phyloP scores from a whole-genome alignment of 2,329 filamentous ascomycete genomes.

The Penicillium sp. region DNA sequence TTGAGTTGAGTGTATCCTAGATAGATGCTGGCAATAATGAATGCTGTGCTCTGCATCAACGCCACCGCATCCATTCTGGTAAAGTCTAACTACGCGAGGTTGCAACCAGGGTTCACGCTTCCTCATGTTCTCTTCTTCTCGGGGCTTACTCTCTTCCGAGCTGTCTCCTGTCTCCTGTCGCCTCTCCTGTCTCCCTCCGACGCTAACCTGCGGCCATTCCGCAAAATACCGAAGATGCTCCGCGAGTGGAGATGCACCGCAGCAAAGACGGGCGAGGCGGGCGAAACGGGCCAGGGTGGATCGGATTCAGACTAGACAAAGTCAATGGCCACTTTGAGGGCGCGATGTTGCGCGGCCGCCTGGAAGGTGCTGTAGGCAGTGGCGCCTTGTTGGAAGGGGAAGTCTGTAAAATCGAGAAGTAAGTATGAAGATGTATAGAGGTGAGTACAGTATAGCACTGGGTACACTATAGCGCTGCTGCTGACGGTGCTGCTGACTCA shows the following conservation, averaged over 20 bases:
- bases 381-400: conserved; percentile 14
- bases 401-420: conserved; percentile 11
- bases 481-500: too few relatives aligned
- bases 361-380: conserved; percentile 24
- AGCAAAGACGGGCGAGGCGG: neutral
- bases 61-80: neutral
- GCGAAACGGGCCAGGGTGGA: neutral
- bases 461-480: too few relatives aligned
- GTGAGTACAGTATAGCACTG: too few relatives aligned
- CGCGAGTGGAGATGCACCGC: neutral
- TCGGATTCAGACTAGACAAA: conserved; percentile 49
- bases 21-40: too few relatives aligned
- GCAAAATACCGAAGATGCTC: conserved; percentile 1
- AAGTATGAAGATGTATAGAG: too few relatives aligned
- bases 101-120: neutral
- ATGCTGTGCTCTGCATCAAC: too few relatives aligned
- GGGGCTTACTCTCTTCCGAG: neutral
- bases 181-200: too few relatives aligned
- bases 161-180: neutral
- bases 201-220: conserved; percentile 1
- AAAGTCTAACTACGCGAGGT: conserved; percentile 3
- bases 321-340: conserved; percentile 28
- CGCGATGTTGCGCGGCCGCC: conserved; percentile 19
- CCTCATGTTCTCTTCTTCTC: neutral
- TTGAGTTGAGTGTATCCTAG: too few relatives aligned